Conservation (phyloP, 164 flowering plant genomes). For the Berberis thunbergii region DNA sequence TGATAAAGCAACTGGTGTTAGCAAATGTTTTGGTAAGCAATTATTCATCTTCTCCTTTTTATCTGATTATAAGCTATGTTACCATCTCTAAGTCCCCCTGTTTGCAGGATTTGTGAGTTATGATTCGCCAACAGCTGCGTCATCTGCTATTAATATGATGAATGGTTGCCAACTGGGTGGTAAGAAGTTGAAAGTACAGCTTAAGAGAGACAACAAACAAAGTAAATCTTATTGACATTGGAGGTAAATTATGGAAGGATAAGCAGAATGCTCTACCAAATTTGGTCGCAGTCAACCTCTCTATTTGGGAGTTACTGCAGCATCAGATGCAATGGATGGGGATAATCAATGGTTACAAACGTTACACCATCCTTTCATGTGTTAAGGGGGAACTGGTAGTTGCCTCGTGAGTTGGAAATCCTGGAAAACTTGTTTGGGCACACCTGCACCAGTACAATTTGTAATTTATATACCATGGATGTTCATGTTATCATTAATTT, state of each 20-base stretch:
- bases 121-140: slow-evolving; percentile 80
- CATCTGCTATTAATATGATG: slow-evolving; percentile 79
- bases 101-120: slow-evolving; percentile 93
- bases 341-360: slow-evolving; percentile 15
- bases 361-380: slow-evolving; percentile 25
- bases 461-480: slow-evolving; percentile 60
- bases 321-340: slow-evolving; percentile 28
- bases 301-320: slow-evolving; percentile 16
- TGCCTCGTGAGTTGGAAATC: slow-evolving; percentile 27
- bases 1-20: slow-evolving; percentile 91
- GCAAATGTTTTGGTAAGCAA: slow-evolving; percentile 94
- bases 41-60: slow-evolving; percentile 4
- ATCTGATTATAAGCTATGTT: background rate
- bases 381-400: slow-evolving; percentile 21
- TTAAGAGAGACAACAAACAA: slow-evolving; percentile 94
- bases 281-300: slow-evolving; percentile 18
- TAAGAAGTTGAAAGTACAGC: slow-evolving; percentile 97
- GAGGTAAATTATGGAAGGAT: slow-evolving; percentile 18
- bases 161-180: slow-evolving; percentile 86
- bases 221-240: slow-evolving; percentile 51
- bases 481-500: slow-evolving; percentile 46
- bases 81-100: background rate
- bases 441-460: slow-evolving; percentile 27
- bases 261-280: slow-evolving; percentile 21
- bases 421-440: slow-evolving; percentile 43